Evolutionary conservation across 306 rosid species (phyloP), one percentile per base, ranked within the genome.

Genomic region (Macrotyloma uniflorum): DNA sequence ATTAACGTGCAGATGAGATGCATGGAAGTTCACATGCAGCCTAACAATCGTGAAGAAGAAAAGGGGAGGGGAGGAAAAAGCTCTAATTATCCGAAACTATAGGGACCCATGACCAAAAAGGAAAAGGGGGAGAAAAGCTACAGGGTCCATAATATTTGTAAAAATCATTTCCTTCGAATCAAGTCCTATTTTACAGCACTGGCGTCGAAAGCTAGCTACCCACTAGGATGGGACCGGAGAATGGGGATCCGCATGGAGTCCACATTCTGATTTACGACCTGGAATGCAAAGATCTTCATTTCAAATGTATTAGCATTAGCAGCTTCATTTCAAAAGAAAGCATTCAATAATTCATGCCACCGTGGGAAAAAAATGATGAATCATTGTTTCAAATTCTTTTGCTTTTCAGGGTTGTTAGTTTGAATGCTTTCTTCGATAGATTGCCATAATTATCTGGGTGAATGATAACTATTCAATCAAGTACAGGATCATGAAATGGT

Each of bases 21-120:
- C 72, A 67, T 67, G 70, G 58, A 81, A 19, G 55, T 57, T 67
- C 66, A 30, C 72, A 45, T 55, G 36, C 15, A 19, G 28, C 69
- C 23, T 28, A 35, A 19, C 24, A 50, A 64, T 74, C 61, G 45
- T 32, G 70, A 49, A 63, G 72, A 63, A 63, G 15, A 35, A 64
- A 64, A 35, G 8, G 2, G 49, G 30, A 24, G 50, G 50, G 72
- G 15, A 11, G 5, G 19, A 4, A 15, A 38, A 9, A 5, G 1
- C 3, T 10, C 22, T 50, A 20, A 67, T 15, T 6, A 22, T 15
- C 6, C 9, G 51, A 11, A 40, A 57, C 64, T 57, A 72, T 19
- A 22, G 32, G 0, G 33, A 42, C 46, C 12, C 11, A 59, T 40
- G 58, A 14, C 57, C 35, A 9, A 16, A 22, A 66, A 10, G 43